Evolutionary conservation across 805 yeast genomes (phyloP).

Genomic region (Diddensiella caesifluorescens): DNA sequence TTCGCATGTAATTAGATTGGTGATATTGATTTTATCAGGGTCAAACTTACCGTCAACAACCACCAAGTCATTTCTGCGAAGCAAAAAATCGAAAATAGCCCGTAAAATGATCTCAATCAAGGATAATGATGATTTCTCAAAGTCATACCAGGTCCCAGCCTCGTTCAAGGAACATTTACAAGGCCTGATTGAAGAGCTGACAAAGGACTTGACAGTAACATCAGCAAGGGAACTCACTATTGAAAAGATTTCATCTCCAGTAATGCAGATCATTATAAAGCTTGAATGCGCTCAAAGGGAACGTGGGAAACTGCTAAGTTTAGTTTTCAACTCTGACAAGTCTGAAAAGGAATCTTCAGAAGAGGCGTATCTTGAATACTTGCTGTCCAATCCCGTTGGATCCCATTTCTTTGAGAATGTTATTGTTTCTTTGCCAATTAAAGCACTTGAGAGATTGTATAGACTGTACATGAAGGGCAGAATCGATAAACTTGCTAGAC

Average conservation of each 20-base stretch:
- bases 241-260: constrained; percentile 82
- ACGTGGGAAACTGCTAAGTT: constrained; percentile 54
- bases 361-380: constrained; percentile 68
- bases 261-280: constrained; percentile 68
- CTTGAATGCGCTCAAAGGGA: constrained; percentile 52
- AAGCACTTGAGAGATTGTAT: constrained; percentile 66
- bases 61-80: constrained; percentile 63
- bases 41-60: constrained; percentile 68
- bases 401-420: constrained; percentile 82
- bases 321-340: constrained; percentile 54
- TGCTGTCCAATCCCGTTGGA: constrained; percentile 85
- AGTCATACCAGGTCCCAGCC: constrained; percentile 63
- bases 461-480: constrained; percentile 67
- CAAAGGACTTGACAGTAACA: constrained; percentile 35
- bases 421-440: constrained; percentile 58
- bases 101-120: constrained; percentile 88
- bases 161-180: constrained; percentile 58
- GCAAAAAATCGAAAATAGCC: constrained; percentile 77
- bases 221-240: constrained; percentile 68
- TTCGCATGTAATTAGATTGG: constrained; percentile 76
- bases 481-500: constrained; percentile 63
- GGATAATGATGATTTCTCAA: constrained; percentile 66
- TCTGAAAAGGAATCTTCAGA: constrained; percentile 40
- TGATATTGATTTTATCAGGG: constrained; percentile 70
- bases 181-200: constrained; percentile 35